Base-by-base conservation (phyloP, 2,329 filamentous ascomycete genomes). In the Trichocomaceae sp. region DNA sequence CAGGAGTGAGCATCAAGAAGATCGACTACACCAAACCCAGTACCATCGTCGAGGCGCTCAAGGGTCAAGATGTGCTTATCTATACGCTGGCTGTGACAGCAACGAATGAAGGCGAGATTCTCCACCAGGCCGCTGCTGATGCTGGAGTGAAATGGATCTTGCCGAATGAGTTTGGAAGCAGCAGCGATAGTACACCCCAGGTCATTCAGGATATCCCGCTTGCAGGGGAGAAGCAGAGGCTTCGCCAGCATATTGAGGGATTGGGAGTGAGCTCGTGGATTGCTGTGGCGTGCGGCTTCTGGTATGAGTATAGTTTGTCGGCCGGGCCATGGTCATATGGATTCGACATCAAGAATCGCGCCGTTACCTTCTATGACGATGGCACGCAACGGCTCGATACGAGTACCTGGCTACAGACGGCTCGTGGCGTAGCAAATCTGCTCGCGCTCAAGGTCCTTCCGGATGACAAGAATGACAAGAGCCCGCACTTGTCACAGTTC, bases 391-490 rank as follows among this genome's bases (percentile, higher is more conserved):
- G 69, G 55, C 79, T 85, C 62, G 81, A 78, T 57, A 79, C 73
- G 0, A 81, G 78, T 12, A 87, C 85, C 0, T 83, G 79, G 75
- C 61, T 71, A 6, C 83, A 86, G 67, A 69, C 77, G 61, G 76
- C 76, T 59, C 64, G 74, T 60, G 82, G 80, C 0, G 72, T 84
- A 9, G 81, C 81, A 1, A 69, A 62, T 20, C 68, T 83, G 1
- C 64, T 83, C 2, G 77, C 65, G 19, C 68, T 83, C 1, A 62
- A 71, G 46, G 58, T 74, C 61, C 60, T 68, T 20, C 76, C 78
- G 1, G 69, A 75, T 1, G 70, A 67, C 47, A 64, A 58, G 45
- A 65, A 65, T 1, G 72, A 75, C 33, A 63, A 61, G 12, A 66
- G 68, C 8, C 61, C 66, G 3, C 71, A 72, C 15, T 56, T 83